Evolutionary conservation across 129 eudicot species (phyloP).

Genomic region (Flaveria brownii): DNA sequence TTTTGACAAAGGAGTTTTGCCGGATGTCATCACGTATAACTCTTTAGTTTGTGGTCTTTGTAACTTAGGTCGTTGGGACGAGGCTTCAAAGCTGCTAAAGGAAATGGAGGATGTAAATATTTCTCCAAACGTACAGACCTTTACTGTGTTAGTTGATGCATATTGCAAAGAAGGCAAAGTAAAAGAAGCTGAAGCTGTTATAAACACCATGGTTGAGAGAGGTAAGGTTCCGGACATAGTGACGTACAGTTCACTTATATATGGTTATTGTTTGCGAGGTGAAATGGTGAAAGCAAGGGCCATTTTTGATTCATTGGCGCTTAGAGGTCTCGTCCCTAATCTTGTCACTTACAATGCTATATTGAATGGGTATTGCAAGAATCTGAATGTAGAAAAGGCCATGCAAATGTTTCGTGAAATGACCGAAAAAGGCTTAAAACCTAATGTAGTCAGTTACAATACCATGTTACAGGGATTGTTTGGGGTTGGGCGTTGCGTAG

Average conservation of each 20-base stretch:
- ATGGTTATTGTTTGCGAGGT: neutral
- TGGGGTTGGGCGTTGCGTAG: neutral
- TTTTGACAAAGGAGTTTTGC: neutral
- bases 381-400: constrained; percentile 3
- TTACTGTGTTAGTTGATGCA: neutral
- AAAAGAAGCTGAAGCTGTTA: neutral
- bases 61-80: neutral
- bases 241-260: neutral
- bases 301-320: neutral
- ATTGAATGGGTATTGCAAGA: neutral
- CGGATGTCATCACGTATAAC: neutral
- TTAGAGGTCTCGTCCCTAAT: neutral
- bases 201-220: neutral
- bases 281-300: neutral
- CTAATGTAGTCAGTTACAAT: neutral
- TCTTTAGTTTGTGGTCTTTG: constrained; percentile 1
- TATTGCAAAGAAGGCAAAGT: neutral
- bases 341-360: neutral
- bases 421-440: neutral
- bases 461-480: neutral
- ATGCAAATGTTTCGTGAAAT: neutral
- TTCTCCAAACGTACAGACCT: neutral
- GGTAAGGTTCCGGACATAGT: neutral
- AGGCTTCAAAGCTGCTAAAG: neutral
- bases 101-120: neutral